phyloP scores from a whole-genome alignment of 805 yeast species.

The Yarrowia hollandica region DNA sequence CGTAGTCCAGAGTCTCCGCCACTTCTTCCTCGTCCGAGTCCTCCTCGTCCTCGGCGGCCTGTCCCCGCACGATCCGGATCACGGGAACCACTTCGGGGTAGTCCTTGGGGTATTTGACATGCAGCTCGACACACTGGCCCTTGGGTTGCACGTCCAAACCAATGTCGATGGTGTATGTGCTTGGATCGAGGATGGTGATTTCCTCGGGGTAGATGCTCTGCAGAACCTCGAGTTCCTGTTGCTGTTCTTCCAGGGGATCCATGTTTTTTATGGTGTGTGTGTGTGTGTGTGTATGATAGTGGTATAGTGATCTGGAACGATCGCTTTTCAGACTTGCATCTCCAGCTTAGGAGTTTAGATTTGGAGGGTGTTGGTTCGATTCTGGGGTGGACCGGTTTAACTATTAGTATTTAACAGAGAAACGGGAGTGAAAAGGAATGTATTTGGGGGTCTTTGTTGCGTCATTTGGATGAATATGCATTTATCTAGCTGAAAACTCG shows the following conservation, averaged over 20 bases:
- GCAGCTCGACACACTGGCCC: slow-evolving; percentile 54
- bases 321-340: not conserved
- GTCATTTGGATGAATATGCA: no score
- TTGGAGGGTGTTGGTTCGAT: slow-evolving; percentile 2
- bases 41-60: slow-evolving; percentile 47
- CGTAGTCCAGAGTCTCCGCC: slow-evolving; percentile 49
- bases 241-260: slow-evolving; percentile 82
- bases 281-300: not conserved
- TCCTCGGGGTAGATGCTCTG: slow-evolving; percentile 95
- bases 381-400: no score
- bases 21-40: slow-evolving; percentile 48
- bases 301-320: not conserved
- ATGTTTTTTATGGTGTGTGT: no score
- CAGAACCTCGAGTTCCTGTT: slow-evolving; percentile 85
- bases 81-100: slow-evolving; percentile 83
- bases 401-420: no score
- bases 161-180: slow-evolving; percentile 58
- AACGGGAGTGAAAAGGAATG: not conserved
- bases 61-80: slow-evolving; percentile 47
- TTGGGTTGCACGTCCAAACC: slow-evolving; percentile 65
- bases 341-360: slow-evolving; percentile 1
- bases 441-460: no score
- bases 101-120: slow-evolving; percentile 68
- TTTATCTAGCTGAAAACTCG: no score
- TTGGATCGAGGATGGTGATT: slow-evolving; percentile 43